Base-by-base conservation (phyloP, 139 green algal genomes). In the Chlorella vulgaris region DNA sequence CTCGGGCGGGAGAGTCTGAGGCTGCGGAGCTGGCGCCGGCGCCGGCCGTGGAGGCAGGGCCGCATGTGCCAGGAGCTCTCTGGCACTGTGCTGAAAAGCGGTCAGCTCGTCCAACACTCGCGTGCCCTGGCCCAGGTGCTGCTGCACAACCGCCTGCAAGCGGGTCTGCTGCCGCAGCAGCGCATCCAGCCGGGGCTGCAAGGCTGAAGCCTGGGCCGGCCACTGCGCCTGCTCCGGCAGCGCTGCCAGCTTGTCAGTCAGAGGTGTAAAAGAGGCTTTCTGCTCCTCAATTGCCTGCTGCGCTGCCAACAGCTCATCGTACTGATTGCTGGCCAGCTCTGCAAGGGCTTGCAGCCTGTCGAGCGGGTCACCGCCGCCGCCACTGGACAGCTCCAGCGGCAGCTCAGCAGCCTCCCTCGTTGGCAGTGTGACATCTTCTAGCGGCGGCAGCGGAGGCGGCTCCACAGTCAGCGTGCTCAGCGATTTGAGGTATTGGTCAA, bases 61-160 rank as follows among this genome's bases (percentile, higher is more conserved):
- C 53, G 55, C 31, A 33, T 79, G 73, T 7, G 35, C 50, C 36
- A 26, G 7, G 51, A 79, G 26, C 53, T 67, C 73, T 21, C 40
- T 10, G 39, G 42, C 68, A 13, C 39, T 5, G 22, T 13, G 19
- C 68, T 75, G 22, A 2, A 24, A 31, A 0, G 24, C 68, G 7
- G 28, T 47, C 73, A 79, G 73, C 24, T 79, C 73, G 28, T 79
- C 35, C 2, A 51, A 13, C 51, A 67, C 35, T 7, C 42, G 42
- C 5, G 50, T 26, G 26, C 47, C 73, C 53, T 67, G 51, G 15
- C 68, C 51, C 24, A 36, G 22, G 7, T 69, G 73, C 53, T 67
- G 73, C 73, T 42, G 36, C 3, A 33, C 73, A 5, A 38, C 36
- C 3, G 39, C 7, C 51, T 51, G 55, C 15, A 65, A 21, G 18